A percentile compares a stretch with the other conserved stretches of the same genome.
Conservation (phyloP, 768 basidiomycete genomes). For the Termitomyces sp. region DNA sequence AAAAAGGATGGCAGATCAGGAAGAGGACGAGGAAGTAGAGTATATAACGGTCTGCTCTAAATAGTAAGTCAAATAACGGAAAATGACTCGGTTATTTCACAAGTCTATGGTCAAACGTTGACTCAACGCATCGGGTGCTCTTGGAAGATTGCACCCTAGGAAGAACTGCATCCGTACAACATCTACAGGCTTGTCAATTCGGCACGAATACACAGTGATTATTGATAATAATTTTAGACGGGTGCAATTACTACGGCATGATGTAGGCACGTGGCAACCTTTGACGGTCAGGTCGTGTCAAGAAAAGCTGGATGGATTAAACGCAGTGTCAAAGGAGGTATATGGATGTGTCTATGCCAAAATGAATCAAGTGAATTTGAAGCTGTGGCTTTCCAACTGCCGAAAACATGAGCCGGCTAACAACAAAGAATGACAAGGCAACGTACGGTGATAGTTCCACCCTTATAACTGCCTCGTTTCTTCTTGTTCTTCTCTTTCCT, state of each 20-base stretch:
- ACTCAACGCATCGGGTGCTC: conserved; percentile 7
- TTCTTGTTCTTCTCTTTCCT: conserved; percentile 99
- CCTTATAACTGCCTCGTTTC: conserved; percentile 91
- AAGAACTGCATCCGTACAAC: conserved; percentile 13
- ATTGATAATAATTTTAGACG: too few species aligned
- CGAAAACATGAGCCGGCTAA: conserved; percentile 4
- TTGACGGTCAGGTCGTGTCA: too few species aligned
- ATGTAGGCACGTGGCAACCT: conserved; percentile 4
- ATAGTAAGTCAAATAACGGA: conserved; percentile 1
- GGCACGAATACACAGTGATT: neutral
- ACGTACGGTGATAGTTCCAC: conserved; percentile 91
- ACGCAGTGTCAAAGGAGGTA: neutral
- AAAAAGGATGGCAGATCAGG: neutral
- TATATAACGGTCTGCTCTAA: neutral
- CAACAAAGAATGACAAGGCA: neutral
- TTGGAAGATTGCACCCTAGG: too few species aligned
- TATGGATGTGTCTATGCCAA: conserved; percentile 2
- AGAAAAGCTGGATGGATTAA: neutral
- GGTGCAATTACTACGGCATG: conserved; percentile 7
- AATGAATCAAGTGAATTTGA: conserved; percentile 59
- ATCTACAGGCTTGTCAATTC: neutral
- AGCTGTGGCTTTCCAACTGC: conserved; percentile 81
- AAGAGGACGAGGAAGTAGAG: neutral
- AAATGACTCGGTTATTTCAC: neutral
- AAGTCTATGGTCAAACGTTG: conserved; percentile 6